These are phyloP conservation scores for Aspergillus sp. DNA, from an alignment of 2,329 filamentous ascomycete genomes.

Conservation along the genomic window DNA sequence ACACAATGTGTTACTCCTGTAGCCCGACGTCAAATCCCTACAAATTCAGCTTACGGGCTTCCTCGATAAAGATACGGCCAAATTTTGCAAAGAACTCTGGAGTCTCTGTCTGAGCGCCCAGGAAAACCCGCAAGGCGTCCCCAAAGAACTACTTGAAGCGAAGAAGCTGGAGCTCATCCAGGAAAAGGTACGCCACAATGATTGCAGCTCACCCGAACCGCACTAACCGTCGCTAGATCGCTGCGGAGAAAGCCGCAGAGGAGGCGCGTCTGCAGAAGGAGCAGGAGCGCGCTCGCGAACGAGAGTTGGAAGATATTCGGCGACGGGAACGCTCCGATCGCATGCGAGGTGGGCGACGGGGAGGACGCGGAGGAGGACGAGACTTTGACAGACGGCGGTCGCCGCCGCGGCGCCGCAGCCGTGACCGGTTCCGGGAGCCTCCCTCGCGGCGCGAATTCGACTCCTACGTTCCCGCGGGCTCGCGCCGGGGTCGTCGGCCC, in stretches of 20 bases:
- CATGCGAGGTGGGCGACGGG: conserved; percentile 34
- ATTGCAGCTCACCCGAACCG: neutral
- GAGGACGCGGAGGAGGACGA: conserved; percentile 34
- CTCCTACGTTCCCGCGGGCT: conserved; percentile 54
- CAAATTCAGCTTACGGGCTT: conserved; percentile 96
- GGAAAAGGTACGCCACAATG: conserved; percentile 67
- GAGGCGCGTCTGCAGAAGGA: conserved; percentile 69
- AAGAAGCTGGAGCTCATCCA: conserved; percentile 95
- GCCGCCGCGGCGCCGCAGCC: conserved; percentile 50
- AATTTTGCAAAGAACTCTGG: conserved; percentile 94
- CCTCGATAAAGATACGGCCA: conserved; percentile 82
- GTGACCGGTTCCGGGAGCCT: conserved; percentile 43
- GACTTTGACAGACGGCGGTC: conserved; percentile 53
- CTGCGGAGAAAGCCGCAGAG: conserved; percentile 78
- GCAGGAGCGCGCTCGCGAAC: conserved; percentile 67
- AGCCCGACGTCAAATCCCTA: conserved; percentile 94
- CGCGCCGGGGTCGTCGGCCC: conserved; percentile 37
- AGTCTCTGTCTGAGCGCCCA: conserved; percentile 87
- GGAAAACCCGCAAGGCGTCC: conserved; percentile 81
- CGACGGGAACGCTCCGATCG: conserved; percentile 50
- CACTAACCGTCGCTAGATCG: conserved; percentile 54
- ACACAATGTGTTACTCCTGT: conserved; percentile 14
- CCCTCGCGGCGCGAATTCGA: conserved; percentile 53
- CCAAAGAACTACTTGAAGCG: conserved; percentile 88
- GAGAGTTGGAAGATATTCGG: conserved; percentile 65